Conservation (phyloP, 148 eudicot genomes). For the Simmondsia chinensis region DNA sequence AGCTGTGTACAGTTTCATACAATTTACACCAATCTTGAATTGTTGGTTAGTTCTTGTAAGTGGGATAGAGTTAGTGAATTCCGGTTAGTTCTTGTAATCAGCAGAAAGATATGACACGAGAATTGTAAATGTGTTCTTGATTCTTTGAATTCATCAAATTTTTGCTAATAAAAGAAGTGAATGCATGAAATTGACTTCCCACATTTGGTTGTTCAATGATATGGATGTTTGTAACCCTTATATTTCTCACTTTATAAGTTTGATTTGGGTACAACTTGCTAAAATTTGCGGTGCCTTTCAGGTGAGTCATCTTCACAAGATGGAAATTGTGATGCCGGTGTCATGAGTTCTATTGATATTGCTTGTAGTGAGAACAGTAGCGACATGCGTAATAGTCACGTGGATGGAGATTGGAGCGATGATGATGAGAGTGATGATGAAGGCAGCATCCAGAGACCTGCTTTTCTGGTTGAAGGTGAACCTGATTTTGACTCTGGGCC, state of each 20-base stretch:
- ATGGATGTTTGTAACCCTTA: no score
- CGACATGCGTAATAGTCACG: slow-evolving; percentile 15
- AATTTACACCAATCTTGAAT: no score
- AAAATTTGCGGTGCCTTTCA: slow-evolving; percentile 28
- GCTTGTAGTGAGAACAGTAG: slow-evolving; percentile 9
- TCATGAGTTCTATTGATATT: slow-evolving; percentile 12
- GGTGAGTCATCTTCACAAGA: slow-evolving; percentile 34
- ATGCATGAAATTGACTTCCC: no score
- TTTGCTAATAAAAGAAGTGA: no score
- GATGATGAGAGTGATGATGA: slow-evolving; percentile 73
- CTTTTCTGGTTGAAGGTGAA: slow-evolving; percentile 78
- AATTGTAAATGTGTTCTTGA: no score
- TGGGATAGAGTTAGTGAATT: no score
- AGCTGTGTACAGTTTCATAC: slow-evolving; percentile 12
- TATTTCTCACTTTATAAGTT: slow-evolving; percentile 1
- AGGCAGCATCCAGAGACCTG: slow-evolving; percentile 60
- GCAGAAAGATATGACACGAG: no score
- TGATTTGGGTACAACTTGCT: slow-evolving; percentile 6
- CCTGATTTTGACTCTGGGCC: slow-evolving; percentile 94
- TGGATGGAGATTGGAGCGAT: slow-evolving; percentile 35
- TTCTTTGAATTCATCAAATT: no score
- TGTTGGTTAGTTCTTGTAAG: no score
- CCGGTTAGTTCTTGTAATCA: no score
- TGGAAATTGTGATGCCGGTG: slow-evolving; percentile 23
- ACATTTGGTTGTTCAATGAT: no score